These are phyloP conservation scores for Talaromyces funiculosus DNA, from an alignment of 2,329 filamentous ascomycete genomes.

Conservation along the genomic window DNA sequence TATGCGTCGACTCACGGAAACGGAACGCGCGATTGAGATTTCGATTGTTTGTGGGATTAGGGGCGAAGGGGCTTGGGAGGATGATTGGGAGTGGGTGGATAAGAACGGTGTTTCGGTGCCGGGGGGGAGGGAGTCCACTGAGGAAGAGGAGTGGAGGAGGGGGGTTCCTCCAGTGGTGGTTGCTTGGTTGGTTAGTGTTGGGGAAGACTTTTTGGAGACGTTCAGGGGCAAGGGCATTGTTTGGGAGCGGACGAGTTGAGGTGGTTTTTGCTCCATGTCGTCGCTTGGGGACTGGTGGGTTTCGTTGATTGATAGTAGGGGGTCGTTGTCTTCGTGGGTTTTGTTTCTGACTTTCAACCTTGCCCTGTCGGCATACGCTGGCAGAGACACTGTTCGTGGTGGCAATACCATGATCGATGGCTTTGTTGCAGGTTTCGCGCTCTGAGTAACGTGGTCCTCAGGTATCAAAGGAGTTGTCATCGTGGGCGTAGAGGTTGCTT, in stretches of 20 bases:
- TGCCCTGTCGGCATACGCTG: not conserved
- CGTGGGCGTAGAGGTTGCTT: constrained; percentile 5
- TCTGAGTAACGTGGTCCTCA: not conserved
- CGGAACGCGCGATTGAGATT: constrained; percentile 35
- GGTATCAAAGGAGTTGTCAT: constrained; percentile 1
- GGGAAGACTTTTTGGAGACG: not conserved
- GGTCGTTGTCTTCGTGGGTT: not conserved
- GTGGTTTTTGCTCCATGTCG: not conserved
- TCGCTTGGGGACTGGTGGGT: not conserved
- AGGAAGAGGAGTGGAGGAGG: not conserved
- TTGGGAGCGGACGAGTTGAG: constrained; percentile 2
- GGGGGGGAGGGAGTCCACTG: not conserved
- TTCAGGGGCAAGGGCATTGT: constrained; percentile 11
- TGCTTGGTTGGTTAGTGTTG: not conserved
- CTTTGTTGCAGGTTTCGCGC: constrained; percentile 3
- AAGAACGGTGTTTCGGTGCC: not conserved
- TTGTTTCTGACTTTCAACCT: not conserved
- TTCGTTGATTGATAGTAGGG: not conserved
- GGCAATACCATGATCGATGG: not conserved
- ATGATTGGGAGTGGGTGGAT: not conserved
- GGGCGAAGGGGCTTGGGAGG: constrained; percentile 5
- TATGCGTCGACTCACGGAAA: constrained; percentile 28
- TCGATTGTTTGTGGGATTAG: constrained; percentile 21
- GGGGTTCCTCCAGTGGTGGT: not conserved
- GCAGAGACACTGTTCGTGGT: not conserved